Evolutionary conservation across 2,329 filamentous ascomycete species (phyloP).

Genomic region (Tolypocladium amazonense): DNA sequence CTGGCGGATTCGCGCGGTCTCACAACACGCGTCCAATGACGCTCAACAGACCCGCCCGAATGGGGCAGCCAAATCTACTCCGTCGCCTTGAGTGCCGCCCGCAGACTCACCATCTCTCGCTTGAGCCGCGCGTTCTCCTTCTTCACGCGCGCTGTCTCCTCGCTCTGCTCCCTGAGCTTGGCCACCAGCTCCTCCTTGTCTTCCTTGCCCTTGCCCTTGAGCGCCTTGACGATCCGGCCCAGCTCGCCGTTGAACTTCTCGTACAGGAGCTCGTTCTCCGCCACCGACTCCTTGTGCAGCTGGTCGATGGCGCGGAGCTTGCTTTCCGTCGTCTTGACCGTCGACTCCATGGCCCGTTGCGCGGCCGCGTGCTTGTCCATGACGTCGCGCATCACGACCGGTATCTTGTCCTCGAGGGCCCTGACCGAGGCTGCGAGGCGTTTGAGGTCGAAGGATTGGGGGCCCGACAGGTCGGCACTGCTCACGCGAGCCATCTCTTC

Average conservation of each 20-base stretch:
- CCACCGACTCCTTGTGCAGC: conserved; percentile 75
- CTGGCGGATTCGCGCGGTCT: background rate
- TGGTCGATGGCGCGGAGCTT: conserved; percentile 79
- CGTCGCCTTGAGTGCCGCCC: conserved; percentile 40
- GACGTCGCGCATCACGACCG: conserved; percentile 46
- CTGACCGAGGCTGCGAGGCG: conserved; percentile 47
- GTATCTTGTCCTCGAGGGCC: conserved; percentile 57
- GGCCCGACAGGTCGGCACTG: conserved; percentile 18
- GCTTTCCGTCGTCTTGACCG: conserved; percentile 62
- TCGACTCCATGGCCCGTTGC: conserved; percentile 60
- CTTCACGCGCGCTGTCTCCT: conserved; percentile 67
- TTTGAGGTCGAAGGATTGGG: conserved; percentile 29
- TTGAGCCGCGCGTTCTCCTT: conserved; percentile 79
- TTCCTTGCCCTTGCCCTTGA: conserved; percentile 61
- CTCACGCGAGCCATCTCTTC: conserved; percentile 62
- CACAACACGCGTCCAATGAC: background rate
- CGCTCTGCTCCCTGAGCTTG: conserved; percentile 61
- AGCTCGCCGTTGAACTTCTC: conserved; percentile 88
- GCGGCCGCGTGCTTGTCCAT: conserved; percentile 51
- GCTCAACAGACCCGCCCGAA: background rate
- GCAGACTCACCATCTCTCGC: conserved; percentile 67
- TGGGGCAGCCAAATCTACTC: conserved; percentile 15
- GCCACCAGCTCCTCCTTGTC: conserved; percentile 69
- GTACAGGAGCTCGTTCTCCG: conserved; percentile 89
- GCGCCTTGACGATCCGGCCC: conserved; percentile 66